phyloP scores from a whole-genome alignment of 2,329 filamentous ascomycete species.

The Ceratocystis alfenasii region DNA sequence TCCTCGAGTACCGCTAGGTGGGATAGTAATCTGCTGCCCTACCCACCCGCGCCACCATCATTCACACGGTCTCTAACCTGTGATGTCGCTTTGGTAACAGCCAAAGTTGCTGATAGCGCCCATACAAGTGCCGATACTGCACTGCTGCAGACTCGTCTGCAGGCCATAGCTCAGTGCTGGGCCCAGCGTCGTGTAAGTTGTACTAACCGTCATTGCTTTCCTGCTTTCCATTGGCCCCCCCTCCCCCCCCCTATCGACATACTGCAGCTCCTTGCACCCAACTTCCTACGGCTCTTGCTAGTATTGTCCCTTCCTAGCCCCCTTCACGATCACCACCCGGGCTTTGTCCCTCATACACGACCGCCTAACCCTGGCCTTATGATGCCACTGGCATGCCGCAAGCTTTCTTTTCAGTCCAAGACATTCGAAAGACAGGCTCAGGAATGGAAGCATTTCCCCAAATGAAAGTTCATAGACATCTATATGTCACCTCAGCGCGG shows the following conservation, averaged over 20 bases:
- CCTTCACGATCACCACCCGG: background rate
- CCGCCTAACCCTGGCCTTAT: background rate
- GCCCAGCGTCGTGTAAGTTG: background rate
- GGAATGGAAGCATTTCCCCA: background rate
- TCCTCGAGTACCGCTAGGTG: background rate
- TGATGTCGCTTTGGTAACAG: background rate
- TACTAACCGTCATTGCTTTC: background rate
- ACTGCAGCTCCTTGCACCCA: no score
- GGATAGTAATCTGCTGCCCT: background rate
- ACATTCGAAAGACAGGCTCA: background rate
- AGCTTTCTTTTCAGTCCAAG: background rate
- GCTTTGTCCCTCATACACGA: background rate
- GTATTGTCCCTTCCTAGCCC: no score
- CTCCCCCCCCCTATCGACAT: no score
- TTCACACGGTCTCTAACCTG: background rate
- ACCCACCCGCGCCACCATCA: background rate
- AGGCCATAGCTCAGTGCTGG: constrained; percentile 6
- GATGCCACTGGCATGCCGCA: background rate
- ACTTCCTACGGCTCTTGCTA: no score
- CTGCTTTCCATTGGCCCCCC: background rate
- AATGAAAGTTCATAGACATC: background rate
- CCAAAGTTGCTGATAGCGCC: background rate
- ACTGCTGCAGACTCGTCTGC: background rate
- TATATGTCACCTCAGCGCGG: background rate
- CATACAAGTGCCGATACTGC: background rate